A percentile compares a stretch with the other conserved stretches of the same genome.
Evolutionary conservation across 2,329 filamentous ascomycete species (phyloP).

Genomic region (Claviceps humidiphila): DNA sequence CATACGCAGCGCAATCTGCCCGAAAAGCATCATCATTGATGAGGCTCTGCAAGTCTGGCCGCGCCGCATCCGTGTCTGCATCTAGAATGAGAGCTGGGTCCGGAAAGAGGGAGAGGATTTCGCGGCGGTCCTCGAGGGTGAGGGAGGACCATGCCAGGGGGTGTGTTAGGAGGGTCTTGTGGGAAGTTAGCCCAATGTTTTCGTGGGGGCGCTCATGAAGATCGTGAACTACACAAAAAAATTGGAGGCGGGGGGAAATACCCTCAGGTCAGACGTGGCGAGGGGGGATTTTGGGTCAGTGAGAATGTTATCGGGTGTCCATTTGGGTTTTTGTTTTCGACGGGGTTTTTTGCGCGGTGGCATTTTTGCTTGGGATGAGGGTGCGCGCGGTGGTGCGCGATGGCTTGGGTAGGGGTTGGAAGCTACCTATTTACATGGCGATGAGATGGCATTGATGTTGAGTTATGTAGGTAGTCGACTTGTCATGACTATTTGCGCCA

Average conservation of each 20-base stretch:
- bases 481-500: too few species aligned
- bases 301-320: conserved; percentile 22
- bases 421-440: too few species aligned
- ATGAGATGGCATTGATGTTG: too few species aligned
- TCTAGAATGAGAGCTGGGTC: conserved; percentile 24
- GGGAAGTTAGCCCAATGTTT: background rate
- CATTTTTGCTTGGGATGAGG: conserved; percentile 1
- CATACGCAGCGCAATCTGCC: conserved; percentile 31
- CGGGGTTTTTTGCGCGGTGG: background rate
- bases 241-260: conserved; percentile 6
- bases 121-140: conserved; percentile 18
- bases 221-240: background rate
- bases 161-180: conserved; percentile 23
- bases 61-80: conserved; percentile 20
- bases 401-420: too few species aligned
- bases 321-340: conserved; percentile 17
- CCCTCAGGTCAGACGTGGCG: conserved; percentile 24
- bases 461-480: too few species aligned
- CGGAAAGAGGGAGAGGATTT: conserved; percentile 26
- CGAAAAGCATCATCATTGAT: conserved; percentile 35
- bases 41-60: conserved; percentile 29
- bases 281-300: conserved; percentile 25
- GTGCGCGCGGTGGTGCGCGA: background rate
- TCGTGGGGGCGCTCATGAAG: background rate
- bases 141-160: conserved; percentile 26